Evolutionary conservation across 2,329 filamentous ascomycete genomes (phyloP), one percentile per base, ranked within the genome.

Genomic region (Colletotrichum gloeosporioides): DNA sequence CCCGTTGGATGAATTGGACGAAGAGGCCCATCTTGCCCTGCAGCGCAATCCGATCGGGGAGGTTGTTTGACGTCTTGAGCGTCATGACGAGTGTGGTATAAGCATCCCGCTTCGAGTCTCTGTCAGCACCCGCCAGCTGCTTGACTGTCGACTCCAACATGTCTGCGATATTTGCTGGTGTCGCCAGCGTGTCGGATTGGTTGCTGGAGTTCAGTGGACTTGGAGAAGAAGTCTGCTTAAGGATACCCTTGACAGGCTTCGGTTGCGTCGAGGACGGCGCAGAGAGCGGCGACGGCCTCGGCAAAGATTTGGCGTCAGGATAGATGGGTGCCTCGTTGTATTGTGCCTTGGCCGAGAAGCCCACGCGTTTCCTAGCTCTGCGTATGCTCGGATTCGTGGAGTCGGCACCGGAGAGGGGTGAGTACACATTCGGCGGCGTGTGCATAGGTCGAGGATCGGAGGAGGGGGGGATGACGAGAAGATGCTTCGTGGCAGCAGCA

Each of bases 61-160:
- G 86, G 79, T 95, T 94, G 77, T 96, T 95, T 73, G 96, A 98
- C 8, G 94, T 91, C 82, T 95, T 95, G 79, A 98, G 87, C 6
- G 93, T 93, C 39, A 92, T 90, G 36, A 94, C 92, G 61, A 99
- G 88, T 80, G 94, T 94, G 82, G 93, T 92, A 81, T 99, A 99
- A 65, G 96, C 95, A 85, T 99, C 97, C 36, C 97, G 85, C 79
- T 94, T 94, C 15, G 92, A 93, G 73, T 92, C 90, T 69, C 93
- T 90, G 79, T 96, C 94, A 34, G 92, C 88, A 27, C 94, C 93
- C 49, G 94, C 94, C 64, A 99, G 90, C 84, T 97, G 94, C 84
- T 95, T 93, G 44, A 95, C 90, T 7, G 95, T 92, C 1, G 95
- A 98, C 80, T 98, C 95, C 78, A 99, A 86, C 93, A 98, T 97